A percentile compares a stretch with the other conserved stretches of the same genome.
These are phyloP conservation scores for Cyclotella sp. DNA, from an alignment of 108 stramenopile species.

Conservation along the genomic window DNA sequence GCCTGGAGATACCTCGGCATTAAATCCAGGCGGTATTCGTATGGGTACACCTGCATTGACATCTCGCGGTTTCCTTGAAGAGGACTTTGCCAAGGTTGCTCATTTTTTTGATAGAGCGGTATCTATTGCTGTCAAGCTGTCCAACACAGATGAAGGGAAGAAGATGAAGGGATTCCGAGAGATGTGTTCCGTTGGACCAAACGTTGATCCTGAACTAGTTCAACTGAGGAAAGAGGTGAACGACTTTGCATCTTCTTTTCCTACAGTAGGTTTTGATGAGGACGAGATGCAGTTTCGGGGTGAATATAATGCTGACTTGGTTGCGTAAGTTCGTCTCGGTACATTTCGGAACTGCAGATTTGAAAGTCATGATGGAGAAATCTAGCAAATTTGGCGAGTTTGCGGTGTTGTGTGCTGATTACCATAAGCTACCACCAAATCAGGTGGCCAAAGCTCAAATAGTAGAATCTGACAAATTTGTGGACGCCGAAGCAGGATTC, in stretches of 20 bases:
- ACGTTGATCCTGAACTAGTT: slow-evolving; percentile 85
- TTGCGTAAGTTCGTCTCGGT: not conserved
- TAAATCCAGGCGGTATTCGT: slow-evolving; percentile 98
- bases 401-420: too few relatives aligned
- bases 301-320: slow-evolving; percentile 90
- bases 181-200: slow-evolving; percentile 93
- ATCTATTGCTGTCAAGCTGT: slow-evolving; percentile 86
- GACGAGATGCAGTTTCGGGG: slow-evolving; percentile 84
- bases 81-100: slow-evolving; percentile 96
- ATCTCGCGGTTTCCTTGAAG: slow-evolving; percentile 96
- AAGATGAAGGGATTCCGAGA: slow-evolving; percentile 92
- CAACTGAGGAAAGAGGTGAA: slow-evolving; percentile 90
- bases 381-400: too few relatives aligned
- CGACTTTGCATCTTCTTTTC: slow-evolving; percentile 93
- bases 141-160: slow-evolving; percentile 82
- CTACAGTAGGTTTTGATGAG: slow-evolving; percentile 96
- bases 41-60: slow-evolving; percentile 99
- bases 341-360: too few relatives aligned
- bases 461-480: too few relatives aligned
- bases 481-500: too few relatives aligned
- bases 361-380: too few relatives aligned
- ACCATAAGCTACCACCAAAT: too few relatives aligned
- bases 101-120: slow-evolving; percentile 97
- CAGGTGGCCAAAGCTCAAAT: too few relatives aligned
- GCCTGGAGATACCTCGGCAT: slow-evolving; percentile 94